A percentile compares a stretch with the other conserved stretches of the same genome.
phyloP scores from a whole-genome alignment of 1,284 basidiomycete species.

The Rhodotorula sp. region DNA sequence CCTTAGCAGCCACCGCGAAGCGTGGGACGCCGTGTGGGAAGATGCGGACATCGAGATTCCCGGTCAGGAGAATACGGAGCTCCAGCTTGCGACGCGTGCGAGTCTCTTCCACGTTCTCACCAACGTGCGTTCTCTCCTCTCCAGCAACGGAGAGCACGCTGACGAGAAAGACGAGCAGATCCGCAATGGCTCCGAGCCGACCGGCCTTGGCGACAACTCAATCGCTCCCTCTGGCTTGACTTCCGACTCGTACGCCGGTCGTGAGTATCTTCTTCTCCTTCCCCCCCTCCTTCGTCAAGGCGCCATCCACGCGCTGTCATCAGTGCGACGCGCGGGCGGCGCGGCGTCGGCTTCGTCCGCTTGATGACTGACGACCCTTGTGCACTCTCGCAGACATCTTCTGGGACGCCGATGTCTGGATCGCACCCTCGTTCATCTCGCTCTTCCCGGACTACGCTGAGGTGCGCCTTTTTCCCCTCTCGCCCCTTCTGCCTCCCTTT shows the following conservation, averaged over 20 bases:
- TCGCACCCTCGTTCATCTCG: slow-evolving; percentile 44
- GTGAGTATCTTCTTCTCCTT: background rate
- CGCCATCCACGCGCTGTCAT: no score
- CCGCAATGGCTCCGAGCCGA: slow-evolving; percentile 38
- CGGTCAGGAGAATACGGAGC: slow-evolving; percentile 28
- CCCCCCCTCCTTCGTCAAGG: background rate
- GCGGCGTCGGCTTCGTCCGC: no score
- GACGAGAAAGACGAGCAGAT: background rate
- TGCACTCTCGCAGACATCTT: slow-evolving; percentile 21
- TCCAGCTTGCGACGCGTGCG: slow-evolving; percentile 42
- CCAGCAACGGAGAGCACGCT: background rate
- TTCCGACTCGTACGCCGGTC: slow-evolving; percentile 42
- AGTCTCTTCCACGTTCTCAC: slow-evolving; percentile 43
- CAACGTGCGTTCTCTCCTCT: slow-evolving; percentile 26
- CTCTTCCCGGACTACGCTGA: slow-evolving; percentile 43
- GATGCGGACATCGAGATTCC: slow-evolving; percentile 45
- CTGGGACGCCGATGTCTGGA: slow-evolving; percentile 46
- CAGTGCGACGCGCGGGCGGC: no score
- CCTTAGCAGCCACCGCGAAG: slow-evolving; percentile 26
- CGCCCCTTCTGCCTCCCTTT: background rate
- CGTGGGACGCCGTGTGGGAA: slow-evolving; percentile 42
- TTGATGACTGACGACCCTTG: background rate
- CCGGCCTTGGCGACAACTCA: slow-evolving; percentile 44
- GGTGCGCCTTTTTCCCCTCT: background rate
- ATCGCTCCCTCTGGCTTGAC: slow-evolving; percentile 47